Base-by-base conservation (phyloP, 306 rosid species). In the Begonia masoniana region DNA sequence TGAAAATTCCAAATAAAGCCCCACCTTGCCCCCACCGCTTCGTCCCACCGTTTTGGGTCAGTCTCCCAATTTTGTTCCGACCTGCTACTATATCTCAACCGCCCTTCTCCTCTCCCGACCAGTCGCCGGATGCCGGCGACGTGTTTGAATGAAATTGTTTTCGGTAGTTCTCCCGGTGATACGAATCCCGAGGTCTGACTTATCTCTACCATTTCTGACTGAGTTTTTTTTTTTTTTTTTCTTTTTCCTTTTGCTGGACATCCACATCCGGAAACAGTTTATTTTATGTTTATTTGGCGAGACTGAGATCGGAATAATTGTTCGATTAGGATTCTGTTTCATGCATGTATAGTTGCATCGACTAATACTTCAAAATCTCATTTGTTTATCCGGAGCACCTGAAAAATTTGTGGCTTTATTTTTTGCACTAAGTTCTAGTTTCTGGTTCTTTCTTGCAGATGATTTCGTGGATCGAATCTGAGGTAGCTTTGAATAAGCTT, bases 181-280 rank as follows among this genome's bases (percentile, higher is more conserved):
- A 15, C 46, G 4, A 42, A 43, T 41, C 9, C 47, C 45, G 17
- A 10, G 59, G 43, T 62, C 53, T 17, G 52, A 46, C 47, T 62
- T 58, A 62, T 62, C 31, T 62, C 36, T 26, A 12, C 31, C 19
- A 50, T 62, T 52, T 50, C 58, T 9, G 52, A 42, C 35, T 23
- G 39, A 16, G 14, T 17, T 16, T 13, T 17, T 51, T 31, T 51
- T 17, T 51, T 31, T 51, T 51, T 31, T 17, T 50, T 61, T 62
- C 51, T 1, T 53, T 16, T 26, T 45, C 45, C 9, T 14, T 62
- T 55, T 52, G 51, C 65, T 61, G 57, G 57, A 61, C 10, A 46
- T 21, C 15, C 12, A 17, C 39, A 31, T 31, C 7, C 39, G 9
- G 39, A 31, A 31, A 31, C 39, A 31, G 39, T 31, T 31, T 31